Base-by-base conservation (phyloP, 306 rosid genomes). In the Datisca glomerata region DNA sequence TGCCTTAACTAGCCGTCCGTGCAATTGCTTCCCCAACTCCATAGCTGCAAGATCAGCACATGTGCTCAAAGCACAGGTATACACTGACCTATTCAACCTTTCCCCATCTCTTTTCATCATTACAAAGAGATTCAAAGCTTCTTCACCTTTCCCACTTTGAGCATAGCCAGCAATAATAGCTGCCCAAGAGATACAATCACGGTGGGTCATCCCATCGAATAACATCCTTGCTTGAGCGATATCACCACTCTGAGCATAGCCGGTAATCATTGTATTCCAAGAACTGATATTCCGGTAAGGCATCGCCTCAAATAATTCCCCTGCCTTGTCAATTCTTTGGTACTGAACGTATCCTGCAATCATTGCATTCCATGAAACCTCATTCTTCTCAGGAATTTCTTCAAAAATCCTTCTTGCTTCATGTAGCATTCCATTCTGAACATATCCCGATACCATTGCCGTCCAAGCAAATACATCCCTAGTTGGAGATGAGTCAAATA, bases 21-120 rank as follows among this genome's bases (percentile, higher is more conserved):
- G 93, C 57, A 84, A 66, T 58, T 79, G 92, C 69, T 79, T 76
- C 57, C 95, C 95, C 18, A 79, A 68, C 57, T 84, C 95, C 55
- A 84, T 54, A 15, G 95, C 80, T 38, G 95, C 78, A 66, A 76
- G 57, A 52, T 84, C 93, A 31, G 93, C 95, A 60, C 92, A 76
- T 5, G 92, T 53, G 69, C 86, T 79, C 84, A 84, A 66, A 34
- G 81, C 78, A 70, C 81, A 79, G 11, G 81, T 54, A 63, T 67
- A 76, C 13, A 76, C 45, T 38, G 86, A 57, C 64, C 95, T 65
- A 36, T 72, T 76, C 42, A 67, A 65, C 33, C 53, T 71, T 55
- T 64, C 86, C 23, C 84, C 95, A 17, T 76, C 61, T 60, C 74
- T 71, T 71, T 76, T 76, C 75, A 73, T 66, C 53, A 48, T 72